Conservation (phyloP, 768 basidiomycete genomes). For the Udeniomyces megalosporus region DNA sequence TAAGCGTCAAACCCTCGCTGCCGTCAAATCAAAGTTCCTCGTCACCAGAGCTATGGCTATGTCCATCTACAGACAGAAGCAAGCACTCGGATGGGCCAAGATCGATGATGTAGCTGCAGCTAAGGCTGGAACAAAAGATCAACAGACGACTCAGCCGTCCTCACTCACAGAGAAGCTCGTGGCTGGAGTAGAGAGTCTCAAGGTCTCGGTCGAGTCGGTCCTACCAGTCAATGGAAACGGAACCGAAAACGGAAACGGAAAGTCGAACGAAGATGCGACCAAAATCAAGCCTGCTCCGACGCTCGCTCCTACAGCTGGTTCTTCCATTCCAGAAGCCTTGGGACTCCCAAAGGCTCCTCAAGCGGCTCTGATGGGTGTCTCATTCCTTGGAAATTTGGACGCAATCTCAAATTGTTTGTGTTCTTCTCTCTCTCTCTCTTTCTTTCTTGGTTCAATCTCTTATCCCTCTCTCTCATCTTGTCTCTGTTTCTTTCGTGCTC, state of each 20-base stretch:
- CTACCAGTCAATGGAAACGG: neutral
- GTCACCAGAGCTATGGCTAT: slow-evolving; percentile 48
- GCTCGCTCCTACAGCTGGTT: neutral
- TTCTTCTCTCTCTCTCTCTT: neutral
- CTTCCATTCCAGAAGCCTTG: neutral
- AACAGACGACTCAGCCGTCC: slow-evolving; percentile 18
- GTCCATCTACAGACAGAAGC: slow-evolving; percentile 33
- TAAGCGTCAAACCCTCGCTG: slow-evolving; percentile 49
- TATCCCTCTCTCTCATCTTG: neutral
- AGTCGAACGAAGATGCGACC: too few relatives aligned
- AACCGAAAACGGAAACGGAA: neutral
- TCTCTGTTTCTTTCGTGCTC: neutral
- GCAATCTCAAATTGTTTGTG: slow-evolving; percentile 15
- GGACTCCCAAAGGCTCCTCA: slow-evolving; percentile 36
- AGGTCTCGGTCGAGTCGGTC: slow-evolving; percentile 2
- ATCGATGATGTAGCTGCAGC: slow-evolving; percentile 46
- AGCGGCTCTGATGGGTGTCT: slow-evolving; percentile 54
- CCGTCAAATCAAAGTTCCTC: slow-evolving; percentile 48
- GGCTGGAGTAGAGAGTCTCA: neutral
- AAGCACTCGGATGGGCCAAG: slow-evolving; percentile 51
- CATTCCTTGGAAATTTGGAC: slow-evolving; percentile 44
- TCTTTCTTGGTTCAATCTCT: neutral
- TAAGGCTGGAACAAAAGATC: slow-evolving; percentile 7
- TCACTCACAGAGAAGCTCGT: neutral
- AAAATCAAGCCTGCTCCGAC: neutral